Evolutionary conservation across 2,329 filamentous ascomycete species (phyloP).

Genomic region (Bisporella sp.): DNA sequence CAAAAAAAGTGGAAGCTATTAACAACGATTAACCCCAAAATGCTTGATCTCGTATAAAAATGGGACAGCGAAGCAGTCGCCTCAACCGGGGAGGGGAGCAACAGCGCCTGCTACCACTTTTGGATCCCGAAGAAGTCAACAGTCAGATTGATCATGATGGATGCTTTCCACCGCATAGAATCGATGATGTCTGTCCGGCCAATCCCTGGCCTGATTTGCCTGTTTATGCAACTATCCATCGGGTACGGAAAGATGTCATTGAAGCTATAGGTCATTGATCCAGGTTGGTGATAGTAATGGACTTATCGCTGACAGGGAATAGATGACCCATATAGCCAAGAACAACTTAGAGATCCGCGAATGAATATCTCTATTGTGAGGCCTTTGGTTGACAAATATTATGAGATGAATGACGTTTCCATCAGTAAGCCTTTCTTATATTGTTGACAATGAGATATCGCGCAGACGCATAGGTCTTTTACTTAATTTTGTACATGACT

Average conservation of each 20-base stretch:
- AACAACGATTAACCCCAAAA: too few species aligned
- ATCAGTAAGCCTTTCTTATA: constrained; percentile 44
- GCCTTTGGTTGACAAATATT: constrained; percentile 77
- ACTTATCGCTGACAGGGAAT: neutral
- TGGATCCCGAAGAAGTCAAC: constrained; percentile 14
- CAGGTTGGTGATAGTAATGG: too few species aligned
- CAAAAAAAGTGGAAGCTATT: too few species aligned
- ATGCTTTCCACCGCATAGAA: constrained; percentile 21
- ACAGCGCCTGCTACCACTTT: constrained; percentile 8
- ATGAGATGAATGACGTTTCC: constrained; percentile 71
- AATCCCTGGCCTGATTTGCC: constrained; percentile 42
- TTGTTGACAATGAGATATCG: too few species aligned
- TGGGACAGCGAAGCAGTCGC: too few species aligned
- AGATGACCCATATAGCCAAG: constrained; percentile 61
- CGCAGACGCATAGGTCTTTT: too few species aligned
- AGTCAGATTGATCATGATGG: constrained; percentile 14
- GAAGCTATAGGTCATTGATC: constrained; percentile 47
- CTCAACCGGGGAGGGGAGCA: constrained; percentile 1
- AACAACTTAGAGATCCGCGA: constrained; percentile 72
- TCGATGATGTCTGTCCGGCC: constrained; percentile 18
- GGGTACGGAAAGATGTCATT: constrained; percentile 57
- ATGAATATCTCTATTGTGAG: constrained; percentile 71
- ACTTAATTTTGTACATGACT: too few species aligned
- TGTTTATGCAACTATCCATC: constrained; percentile 73
- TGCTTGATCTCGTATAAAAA: too few species aligned